Percentiles rank a stretch among this genome's conserved stretches.
Evolutionary conservation across 2,329 filamentous ascomycete species (phyloP).

Genomic region (Talaromyces amestolkiae): DNA sequence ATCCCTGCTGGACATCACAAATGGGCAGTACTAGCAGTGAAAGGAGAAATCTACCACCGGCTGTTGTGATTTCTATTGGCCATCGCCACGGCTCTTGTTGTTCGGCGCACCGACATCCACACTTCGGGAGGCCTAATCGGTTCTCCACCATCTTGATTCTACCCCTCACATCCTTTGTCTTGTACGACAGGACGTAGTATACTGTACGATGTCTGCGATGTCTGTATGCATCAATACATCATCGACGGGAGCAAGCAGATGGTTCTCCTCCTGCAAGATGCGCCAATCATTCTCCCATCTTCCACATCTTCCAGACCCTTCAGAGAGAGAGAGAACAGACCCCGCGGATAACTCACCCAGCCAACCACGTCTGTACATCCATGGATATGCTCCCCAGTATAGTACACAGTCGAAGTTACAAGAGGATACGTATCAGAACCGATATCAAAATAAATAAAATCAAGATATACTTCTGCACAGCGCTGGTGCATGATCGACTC

Average conservation of each 20-base stretch:
- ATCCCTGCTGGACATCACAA: constrained; percentile 9
- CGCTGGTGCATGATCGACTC: constrained; percentile 11
- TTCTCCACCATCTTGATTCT: not conserved
- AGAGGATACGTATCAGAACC: not conserved
- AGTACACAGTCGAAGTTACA: not conserved
- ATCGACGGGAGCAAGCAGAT: not conserved
- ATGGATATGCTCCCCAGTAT: no score
- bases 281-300: not conserved
- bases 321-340: not conserved
- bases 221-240: not conserved
- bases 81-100: not conserved
- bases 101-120: not conserved
- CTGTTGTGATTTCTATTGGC: not conserved
- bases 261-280: not conserved
- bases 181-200: not conserved
- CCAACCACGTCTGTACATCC: constrained; percentile 2
- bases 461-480: constrained; percentile 1
- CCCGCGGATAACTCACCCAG: constrained; percentile 1
- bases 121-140: constrained; percentile 1
- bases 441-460: not conserved
- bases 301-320: no score
- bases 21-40: not conserved
- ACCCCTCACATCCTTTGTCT: not conserved
- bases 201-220: not conserved
- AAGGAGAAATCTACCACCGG: no score